phyloP scores from a whole-genome alignment of 2,329 filamentous ascomycete species.

The Pseudocercospora ulei region DNA sequence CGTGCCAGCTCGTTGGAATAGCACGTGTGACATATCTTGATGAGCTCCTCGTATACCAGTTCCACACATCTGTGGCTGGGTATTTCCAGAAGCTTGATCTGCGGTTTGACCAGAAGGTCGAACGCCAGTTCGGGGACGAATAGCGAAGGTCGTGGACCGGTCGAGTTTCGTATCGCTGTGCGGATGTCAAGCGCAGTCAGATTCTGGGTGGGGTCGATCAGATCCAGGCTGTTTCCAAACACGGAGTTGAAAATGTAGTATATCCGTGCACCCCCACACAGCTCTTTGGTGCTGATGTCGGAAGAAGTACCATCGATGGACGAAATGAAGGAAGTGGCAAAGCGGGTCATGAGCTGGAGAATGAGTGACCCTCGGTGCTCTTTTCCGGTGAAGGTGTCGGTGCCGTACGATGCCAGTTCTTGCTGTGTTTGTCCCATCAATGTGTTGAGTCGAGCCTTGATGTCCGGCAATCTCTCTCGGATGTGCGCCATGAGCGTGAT shows the following conservation, averaged over 20 bases:
- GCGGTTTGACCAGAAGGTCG: conserved; percentile 91
- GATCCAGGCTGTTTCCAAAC: conserved; percentile 90
- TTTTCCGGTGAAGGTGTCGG: conserved; percentile 94
- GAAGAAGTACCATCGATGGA: conserved; percentile 98
- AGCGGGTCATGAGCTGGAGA: conserved; percentile 93
- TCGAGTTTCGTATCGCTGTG: conserved; percentile 96
- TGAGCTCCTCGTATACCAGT: conserved; percentile 94
- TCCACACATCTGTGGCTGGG: conserved; percentile 95
- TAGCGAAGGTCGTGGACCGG: conserved; percentile 83
- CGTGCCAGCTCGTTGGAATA: conserved; percentile 86
- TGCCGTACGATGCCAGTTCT: conserved; percentile 93
- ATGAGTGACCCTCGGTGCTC: conserved; percentile 93
- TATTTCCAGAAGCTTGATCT: conserved; percentile 92
- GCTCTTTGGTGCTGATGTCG: conserved; percentile 96
- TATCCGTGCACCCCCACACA: conserved; percentile 87
- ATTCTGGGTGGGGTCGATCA: conserved; percentile 92
- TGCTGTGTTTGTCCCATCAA: conserved; percentile 99
- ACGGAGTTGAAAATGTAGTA: conserved; percentile 99
- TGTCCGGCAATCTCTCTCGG: conserved; percentile 87
- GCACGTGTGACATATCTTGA: conserved; percentile 98
- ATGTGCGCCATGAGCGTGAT: conserved; percentile 94
- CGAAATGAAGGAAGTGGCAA: conserved; percentile 93
- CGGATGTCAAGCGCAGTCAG: conserved; percentile 89
- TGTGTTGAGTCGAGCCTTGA: conserved; percentile 94
- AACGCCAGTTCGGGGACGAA: conserved; percentile 98